Evolutionary conservation across 2,329 filamentous ascomycete species (phyloP).

Genomic region (Ophidiomyces ophidiicola): DNA sequence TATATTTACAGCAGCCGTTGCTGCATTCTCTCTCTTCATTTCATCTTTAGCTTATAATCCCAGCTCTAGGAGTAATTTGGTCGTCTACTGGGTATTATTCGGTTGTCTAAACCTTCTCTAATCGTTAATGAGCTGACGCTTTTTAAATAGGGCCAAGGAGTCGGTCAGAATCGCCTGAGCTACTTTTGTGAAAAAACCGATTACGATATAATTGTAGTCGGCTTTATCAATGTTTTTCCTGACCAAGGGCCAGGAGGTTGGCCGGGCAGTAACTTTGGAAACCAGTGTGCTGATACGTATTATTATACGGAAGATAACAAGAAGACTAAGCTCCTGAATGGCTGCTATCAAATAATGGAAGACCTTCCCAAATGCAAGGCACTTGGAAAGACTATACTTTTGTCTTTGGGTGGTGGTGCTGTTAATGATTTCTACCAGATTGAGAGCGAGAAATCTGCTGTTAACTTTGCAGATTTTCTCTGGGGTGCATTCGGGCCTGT

Average conservation of each 20-base stretch:
- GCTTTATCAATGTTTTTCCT: constrained; percentile 45
- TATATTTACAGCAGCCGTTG: constrained; percentile 27
- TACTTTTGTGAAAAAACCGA: constrained; percentile 41
- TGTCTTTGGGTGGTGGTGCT: constrained; percentile 39
- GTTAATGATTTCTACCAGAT: constrained; percentile 32
- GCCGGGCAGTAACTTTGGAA: constrained; percentile 46
- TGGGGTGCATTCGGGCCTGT: constrained; percentile 41
- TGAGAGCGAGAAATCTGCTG: constrained; percentile 28
- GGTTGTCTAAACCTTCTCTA: not conserved
- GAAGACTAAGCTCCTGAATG: constrained; percentile 31
- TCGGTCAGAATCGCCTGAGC: constrained; percentile 36
- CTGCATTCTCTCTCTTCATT: constrained; percentile 24
- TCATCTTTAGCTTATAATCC: constrained; percentile 30
- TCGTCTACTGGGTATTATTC: constrained; percentile 40
- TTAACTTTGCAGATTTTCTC: constrained; percentile 40
- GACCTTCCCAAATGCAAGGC: constrained; percentile 33
- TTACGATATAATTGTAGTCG: constrained; percentile 46
- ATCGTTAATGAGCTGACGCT: constrained; percentile 7
- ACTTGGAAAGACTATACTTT: constrained; percentile 33
- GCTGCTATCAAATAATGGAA: constrained; percentile 34
- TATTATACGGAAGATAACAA: constrained; percentile 30
- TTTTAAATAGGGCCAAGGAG: constrained; percentile 39
- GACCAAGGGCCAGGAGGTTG: constrained; percentile 34
- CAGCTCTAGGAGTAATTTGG: constrained; percentile 37
- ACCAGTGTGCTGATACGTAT: constrained; percentile 36